Evolutionary conservation across 352 stramenopile genomes (phyloP).

Genomic region (Globisporangium radiosum): DNA sequence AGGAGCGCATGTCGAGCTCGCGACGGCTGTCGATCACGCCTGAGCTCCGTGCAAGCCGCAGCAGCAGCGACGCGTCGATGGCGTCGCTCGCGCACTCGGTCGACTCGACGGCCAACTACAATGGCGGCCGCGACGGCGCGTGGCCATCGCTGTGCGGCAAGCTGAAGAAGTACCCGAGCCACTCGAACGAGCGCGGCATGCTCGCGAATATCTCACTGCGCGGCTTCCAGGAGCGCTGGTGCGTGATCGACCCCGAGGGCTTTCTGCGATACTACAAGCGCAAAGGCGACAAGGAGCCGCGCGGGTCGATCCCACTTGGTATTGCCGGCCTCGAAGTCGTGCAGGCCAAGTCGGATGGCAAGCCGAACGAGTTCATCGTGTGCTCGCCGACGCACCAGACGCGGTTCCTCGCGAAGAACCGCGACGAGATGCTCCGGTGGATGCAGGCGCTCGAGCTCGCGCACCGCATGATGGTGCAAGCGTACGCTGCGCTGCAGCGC

Average conservation of each 20-base stretch:
- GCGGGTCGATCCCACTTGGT: conserved; percentile 60
- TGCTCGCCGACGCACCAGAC: conserved; percentile 72
- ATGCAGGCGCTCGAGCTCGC: conserved; percentile 49
- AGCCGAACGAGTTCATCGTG: conserved; percentile 73
- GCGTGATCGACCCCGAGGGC: conserved; percentile 54
- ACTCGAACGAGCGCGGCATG: conserved; percentile 71
- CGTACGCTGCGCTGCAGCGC: conserved; percentile 19
- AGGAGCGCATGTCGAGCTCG: conserved; percentile 7
- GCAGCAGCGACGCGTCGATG: conserved; percentile 54
- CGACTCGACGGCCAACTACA: conserved; percentile 38
- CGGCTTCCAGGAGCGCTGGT: conserved; percentile 70
- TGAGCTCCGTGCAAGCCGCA: conserved; percentile 27
- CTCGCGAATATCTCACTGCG: conserved; percentile 78
- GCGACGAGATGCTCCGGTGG: conserved; percentile 67
- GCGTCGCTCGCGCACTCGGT: conserved; percentile 39
- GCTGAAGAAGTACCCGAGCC: conserved; percentile 69
- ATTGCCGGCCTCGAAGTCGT: conserved; percentile 65
- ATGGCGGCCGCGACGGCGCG: conserved; percentile 8
- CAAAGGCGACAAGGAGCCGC: conserved; percentile 66
- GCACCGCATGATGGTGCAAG: conserved; percentile 43
- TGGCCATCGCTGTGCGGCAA: conserved; percentile 44
- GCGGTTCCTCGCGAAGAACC: conserved; percentile 62
- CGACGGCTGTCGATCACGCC: conserved; percentile 22
- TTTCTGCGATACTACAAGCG: conserved; percentile 76
- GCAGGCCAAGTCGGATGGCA: conserved; percentile 57